phyloP scores from a whole-genome alignment of 345 rosid genomes.

The Syzygium aromaticum region DNA sequence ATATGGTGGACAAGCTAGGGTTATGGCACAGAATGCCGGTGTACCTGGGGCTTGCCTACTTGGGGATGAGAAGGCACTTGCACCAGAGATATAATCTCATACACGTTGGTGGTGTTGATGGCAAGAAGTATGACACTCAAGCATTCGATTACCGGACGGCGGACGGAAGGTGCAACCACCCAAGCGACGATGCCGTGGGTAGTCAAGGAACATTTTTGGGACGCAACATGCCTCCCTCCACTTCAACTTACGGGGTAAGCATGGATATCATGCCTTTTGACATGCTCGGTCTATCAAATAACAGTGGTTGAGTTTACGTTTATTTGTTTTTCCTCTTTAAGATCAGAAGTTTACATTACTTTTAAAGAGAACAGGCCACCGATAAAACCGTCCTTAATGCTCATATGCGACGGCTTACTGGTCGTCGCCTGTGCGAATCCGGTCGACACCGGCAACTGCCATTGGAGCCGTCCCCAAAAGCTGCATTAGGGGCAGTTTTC shows the following conservation, averaged over 20 bases:
- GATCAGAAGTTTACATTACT: not conserved
- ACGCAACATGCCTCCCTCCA: constrained; percentile 55
- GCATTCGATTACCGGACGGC: constrained; percentile 51
- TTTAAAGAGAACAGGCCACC: not conserved
- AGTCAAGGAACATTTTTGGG: constrained; percentile 59
- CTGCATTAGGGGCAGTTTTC: not conserved
- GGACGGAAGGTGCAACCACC: constrained; percentile 61
- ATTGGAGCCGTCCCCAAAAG: not conserved
- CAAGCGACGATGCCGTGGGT: constrained; percentile 40
- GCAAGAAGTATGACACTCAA: constrained; percentile 34
- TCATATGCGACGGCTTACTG: not conserved
- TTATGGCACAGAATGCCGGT: constrained; percentile 68
- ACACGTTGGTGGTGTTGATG: constrained; percentile 44
- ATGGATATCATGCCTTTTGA: not conserved
- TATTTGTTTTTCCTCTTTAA: not conserved
- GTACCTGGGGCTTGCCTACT: constrained; percentile 41
- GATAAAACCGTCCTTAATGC: not conserved
- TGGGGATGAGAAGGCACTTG: constrained; percentile 58
- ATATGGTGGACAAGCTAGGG: constrained; percentile 53
- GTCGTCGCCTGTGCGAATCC: not conserved
- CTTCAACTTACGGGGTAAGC: constrained; percentile 41
- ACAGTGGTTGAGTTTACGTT: not conserved
- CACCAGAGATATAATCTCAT: constrained; percentile 68
- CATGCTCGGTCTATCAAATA: not conserved
- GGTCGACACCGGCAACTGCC: not conserved